Evolutionary conservation across 2,329 filamentous ascomycete genomes (phyloP), one percentile per base, ranked within the genome.

Genomic region (Penicillium sp.): DNA sequence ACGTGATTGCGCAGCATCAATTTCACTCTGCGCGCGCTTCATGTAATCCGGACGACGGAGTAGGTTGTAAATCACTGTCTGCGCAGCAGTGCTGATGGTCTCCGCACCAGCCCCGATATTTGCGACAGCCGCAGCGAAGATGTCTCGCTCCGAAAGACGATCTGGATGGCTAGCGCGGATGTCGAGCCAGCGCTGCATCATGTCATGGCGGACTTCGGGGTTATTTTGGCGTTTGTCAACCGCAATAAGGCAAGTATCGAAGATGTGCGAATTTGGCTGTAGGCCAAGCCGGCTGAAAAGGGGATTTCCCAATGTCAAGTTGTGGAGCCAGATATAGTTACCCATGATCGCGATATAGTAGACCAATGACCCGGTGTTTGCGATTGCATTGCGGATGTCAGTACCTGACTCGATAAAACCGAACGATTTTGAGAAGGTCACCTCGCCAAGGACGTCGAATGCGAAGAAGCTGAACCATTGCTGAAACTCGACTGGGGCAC

Each of bases 51-150:
- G 48, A 7, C 15, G 31, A 12, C 48, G 48, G 4, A 51, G 48
- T 51, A 51, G 17, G 8, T 51, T n/a, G 28, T 51, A 51, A 7
- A 51, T 8, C 3, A 51, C 48, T 2, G 48, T 31, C 25, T 51
- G 48, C 5, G 48, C 48, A 20, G 48, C 28, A 22, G 48, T n/a
- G n/a, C 48, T 51, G 31, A 51, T 17, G 5, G 76, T 78, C 54
- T 79, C 78, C 0, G 70, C 69, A 1, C 77, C 77, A 5, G 76
- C 76, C 3, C 75, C 75, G 3, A 79, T 61, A 48, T 69, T 78
- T 5, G 63, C 71, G n/a, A 74, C 68, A 1, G 74, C 74, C 3
- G 71, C 70, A 5, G 66, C 67, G 14, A 74, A 64, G 22, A 79
- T 69, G 35, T 78, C 76, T 5, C 65, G 65, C 58, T 76, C 72